Conservation (phyloP, 1,284 basidiomycete genomes). For the Porogramme epimiltina region DNA sequence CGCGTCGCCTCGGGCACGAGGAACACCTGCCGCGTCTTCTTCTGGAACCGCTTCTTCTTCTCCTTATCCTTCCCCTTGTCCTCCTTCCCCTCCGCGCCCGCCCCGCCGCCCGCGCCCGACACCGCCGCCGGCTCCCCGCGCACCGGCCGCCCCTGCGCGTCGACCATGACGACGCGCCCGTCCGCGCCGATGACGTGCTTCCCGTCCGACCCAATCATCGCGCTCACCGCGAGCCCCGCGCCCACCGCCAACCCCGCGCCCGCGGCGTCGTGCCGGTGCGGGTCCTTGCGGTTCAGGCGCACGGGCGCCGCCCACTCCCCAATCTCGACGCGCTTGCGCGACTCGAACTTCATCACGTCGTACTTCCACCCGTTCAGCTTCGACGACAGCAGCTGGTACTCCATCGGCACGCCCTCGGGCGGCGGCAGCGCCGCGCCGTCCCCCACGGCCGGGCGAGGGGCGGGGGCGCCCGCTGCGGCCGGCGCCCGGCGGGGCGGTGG, state of each 20-base stretch:
- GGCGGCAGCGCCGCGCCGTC: slow-evolving; percentile 52
- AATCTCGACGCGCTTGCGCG: slow-evolving; percentile 67
- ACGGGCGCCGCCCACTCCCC: slow-evolving; percentile 68
- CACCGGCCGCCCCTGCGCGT: slow-evolving; percentile 74
- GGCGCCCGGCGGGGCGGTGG: too few relatives aligned
- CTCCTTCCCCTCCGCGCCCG: slow-evolving; percentile 16
- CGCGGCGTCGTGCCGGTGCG: slow-evolving; percentile 54
- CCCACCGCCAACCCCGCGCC: slow-evolving; percentile 35
- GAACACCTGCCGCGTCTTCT: slow-evolving; percentile 85
- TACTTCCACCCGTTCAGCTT: slow-evolving; percentile 82
- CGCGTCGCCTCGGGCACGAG: slow-evolving; percentile 43
- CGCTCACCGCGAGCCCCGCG: slow-evolving; percentile 54
- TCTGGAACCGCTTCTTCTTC: slow-evolving; percentile 76
- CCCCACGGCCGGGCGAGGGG: slow-evolving; percentile 43
- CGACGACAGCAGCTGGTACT: slow-evolving; percentile 76
- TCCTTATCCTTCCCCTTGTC: slow-evolving; percentile 43
- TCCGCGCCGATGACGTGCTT: slow-evolving; percentile 77
- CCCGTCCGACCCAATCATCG: slow-evolving; percentile 76
- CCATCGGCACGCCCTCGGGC: slow-evolving; percentile 64
- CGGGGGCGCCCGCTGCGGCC: slow-evolving; percentile 22
- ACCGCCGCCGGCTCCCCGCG: slow-evolving; percentile 26
- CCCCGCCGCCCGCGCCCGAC: slow-evolving; percentile 13
- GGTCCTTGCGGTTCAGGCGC: slow-evolving; percentile 84
- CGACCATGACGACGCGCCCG: slow-evolving; percentile 78
- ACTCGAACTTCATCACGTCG: slow-evolving; percentile 83